These are phyloP conservation scores for Diaporthe amygdali DNA, from an alignment of 2,329 filamentous ascomycete species.

Conservation along the genomic window DNA sequence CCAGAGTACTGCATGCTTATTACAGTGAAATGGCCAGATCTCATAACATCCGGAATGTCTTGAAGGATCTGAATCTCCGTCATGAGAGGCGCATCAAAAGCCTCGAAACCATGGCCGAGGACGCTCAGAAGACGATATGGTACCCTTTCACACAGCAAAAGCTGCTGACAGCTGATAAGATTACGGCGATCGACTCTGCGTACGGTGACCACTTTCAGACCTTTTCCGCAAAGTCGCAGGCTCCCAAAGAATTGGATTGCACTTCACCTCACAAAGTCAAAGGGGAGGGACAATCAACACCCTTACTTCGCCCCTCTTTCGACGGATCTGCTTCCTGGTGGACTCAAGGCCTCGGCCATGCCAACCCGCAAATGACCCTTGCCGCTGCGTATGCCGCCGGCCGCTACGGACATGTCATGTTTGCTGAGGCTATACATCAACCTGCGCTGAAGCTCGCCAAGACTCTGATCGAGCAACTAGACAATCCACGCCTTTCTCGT, in stretches of 20 bases:
- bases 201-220: conserved; percentile 81
- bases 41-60: background rate
- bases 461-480: conserved; percentile 61
- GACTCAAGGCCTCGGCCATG: conserved; percentile 87
- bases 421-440: conserved; percentile 79
- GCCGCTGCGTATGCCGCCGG: conserved; percentile 82
- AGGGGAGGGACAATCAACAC: too few relatives aligned
- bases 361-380: conserved; percentile 72
- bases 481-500: conserved; percentile 69
- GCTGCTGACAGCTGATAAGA: conserved; percentile 62
- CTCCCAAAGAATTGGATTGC: background rate
- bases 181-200: conserved; percentile 81
- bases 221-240: background rate
- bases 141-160: conserved; percentile 88
- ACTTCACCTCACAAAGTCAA: conserved; percentile 9
- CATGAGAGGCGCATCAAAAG: conserved; percentile 55
- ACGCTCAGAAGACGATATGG: conserved; percentile 74
- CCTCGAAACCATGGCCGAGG: conserved; percentile 64
- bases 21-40: background rate
- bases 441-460: conserved; percentile 75
- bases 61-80: background rate
- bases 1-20: background rate
- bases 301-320: conserved; percentile 68
- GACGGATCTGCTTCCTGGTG: conserved; percentile 91
- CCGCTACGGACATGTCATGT: conserved; percentile 88